Evolutionary conservation across 2,329 filamentous ascomycete species (phyloP).

Genomic region (Cercospora zeina): DNA sequence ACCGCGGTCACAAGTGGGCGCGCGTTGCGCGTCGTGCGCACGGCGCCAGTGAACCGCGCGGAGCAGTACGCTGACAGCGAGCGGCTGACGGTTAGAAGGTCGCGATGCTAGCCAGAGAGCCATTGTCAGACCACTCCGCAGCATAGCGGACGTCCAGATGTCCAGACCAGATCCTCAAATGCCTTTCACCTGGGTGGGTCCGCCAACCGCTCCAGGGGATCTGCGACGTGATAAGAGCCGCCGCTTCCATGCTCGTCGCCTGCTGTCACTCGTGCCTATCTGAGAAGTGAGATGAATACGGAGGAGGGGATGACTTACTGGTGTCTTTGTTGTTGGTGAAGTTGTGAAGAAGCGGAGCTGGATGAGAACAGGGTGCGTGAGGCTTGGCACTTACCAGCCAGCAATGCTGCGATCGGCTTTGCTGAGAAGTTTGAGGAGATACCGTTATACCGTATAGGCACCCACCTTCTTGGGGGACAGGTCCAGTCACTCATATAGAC

Average conservation of each 20-base stretch:
- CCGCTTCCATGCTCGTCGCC: slow-evolving; percentile 5
- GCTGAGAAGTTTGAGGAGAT: background rate
- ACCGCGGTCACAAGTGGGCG: background rate
- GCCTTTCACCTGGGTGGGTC: background rate
- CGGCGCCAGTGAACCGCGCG: background rate
- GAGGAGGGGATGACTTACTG: background rate
- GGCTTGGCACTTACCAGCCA: slow-evolving; percentile 1
- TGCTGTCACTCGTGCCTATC: slow-evolving; percentile 11
- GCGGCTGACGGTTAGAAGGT: background rate
- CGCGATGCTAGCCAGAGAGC: background rate
- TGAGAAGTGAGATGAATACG: background rate
- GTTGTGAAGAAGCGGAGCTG: background rate
- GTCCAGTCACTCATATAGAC: background rate
- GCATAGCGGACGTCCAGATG: background rate
- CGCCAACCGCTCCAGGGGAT: background rate
- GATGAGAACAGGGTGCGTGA: background rate
- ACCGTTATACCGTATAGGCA: background rate
- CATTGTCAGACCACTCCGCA: background rate
- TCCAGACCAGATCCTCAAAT: slow-evolving; percentile 6
- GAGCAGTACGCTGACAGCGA: background rate
- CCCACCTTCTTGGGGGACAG: background rate
- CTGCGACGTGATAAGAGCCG: background rate
- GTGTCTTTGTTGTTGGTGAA: background rate
- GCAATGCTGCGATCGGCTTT: background rate
- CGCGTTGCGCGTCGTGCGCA: background rate